These are phyloP conservation scores for Aspergillus unguis DNA, from an alignment of 2,329 filamentous ascomycete genomes.

Conservation along the genomic window DNA sequence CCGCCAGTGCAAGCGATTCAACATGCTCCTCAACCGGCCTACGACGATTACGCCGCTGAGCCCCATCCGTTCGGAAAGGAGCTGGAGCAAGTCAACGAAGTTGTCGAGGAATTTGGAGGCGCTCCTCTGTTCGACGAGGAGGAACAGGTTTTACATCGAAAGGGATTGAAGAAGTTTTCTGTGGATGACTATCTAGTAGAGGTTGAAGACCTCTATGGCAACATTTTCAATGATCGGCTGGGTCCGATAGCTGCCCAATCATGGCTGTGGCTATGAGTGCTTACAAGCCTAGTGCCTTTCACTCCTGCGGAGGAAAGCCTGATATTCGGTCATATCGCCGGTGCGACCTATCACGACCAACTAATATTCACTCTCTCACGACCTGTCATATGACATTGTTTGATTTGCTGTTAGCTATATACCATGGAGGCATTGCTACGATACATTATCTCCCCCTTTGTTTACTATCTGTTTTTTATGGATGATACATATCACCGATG, in stretches of 20 bases:
- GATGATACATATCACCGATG: conserved; percentile 4
- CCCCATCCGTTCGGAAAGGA: conserved; percentile 81
- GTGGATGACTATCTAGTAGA: conserved; percentile 82
- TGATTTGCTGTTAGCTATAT: conserved; percentile 20
- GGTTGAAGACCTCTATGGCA: conserved; percentile 66
- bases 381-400: conserved; percentile 6
- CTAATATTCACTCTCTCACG: conserved; percentile 28
- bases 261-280: conserved; percentile 46
- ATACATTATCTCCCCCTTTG: conserved; percentile 8
- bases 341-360: conserved; percentile 25
- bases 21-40: conserved; percentile 28
- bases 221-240: conserved; percentile 54
- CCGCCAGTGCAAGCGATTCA: conserved; percentile 35
- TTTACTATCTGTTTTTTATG: conserved; percentile 6
- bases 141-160: conserved; percentile 63
- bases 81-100: conserved; percentile 85
- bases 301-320: conserved; percentile 17
- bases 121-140: conserved; percentile 68
- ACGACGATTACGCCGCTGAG: conserved; percentile 38
- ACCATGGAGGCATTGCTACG: conserved; percentile 21
- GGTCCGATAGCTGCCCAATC: conserved; percentile 32
- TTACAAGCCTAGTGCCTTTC: neutral
- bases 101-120: conserved; percentile 81
- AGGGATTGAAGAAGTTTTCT: conserved; percentile 69
- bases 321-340: conserved; percentile 16